Evolutionary conservation across 345 rosid genomes (phyloP).

Genomic region (Bruguiera parviflora): DNA sequence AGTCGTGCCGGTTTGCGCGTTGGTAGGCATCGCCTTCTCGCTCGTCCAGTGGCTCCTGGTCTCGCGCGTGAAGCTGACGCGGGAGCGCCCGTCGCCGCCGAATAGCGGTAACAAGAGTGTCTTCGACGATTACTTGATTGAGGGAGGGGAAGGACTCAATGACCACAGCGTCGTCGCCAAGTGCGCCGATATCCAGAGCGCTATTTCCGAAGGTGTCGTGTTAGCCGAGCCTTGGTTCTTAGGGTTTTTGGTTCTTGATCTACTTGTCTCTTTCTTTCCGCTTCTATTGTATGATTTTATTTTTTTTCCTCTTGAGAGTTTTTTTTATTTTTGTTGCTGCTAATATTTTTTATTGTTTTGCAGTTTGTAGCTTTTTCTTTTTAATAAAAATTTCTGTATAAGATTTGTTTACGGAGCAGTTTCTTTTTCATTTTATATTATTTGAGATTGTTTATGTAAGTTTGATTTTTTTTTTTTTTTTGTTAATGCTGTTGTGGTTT

Average conservation of each 20-base stretch:
- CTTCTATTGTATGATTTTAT: too few relatives aligned
- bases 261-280: neutral
- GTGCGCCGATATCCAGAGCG: constrained; percentile 86
- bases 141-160: constrained; percentile 86
- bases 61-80: constrained; percentile 58
- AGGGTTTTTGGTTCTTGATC: constrained; percentile 10
- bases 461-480: too few relatives aligned
- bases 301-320: neutral
- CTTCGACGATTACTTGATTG: constrained; percentile 59
- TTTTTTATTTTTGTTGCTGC: neutral
- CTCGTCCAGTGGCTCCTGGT: constrained; percentile 70
- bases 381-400: too few relatives aligned
- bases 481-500: too few relatives aligned
- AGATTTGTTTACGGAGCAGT: too few relatives aligned
- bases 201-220: constrained; percentile 62
- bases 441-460: too few relatives aligned
- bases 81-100: constrained; percentile 13
- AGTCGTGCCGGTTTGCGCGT: constrained; percentile 71
- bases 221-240: neutral
- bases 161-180: constrained; percentile 76
- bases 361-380: too few relatives aligned
- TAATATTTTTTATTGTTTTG: neutral
- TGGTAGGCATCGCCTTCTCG: constrained; percentile 73
- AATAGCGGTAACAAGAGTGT: constrained; percentile 46
- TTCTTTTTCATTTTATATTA: too few relatives aligned